Percentiles rank a stretch among this genome's conserved stretches.
Conservation (phyloP, 257 asterid genomes). For the Lantana camara region DNA sequence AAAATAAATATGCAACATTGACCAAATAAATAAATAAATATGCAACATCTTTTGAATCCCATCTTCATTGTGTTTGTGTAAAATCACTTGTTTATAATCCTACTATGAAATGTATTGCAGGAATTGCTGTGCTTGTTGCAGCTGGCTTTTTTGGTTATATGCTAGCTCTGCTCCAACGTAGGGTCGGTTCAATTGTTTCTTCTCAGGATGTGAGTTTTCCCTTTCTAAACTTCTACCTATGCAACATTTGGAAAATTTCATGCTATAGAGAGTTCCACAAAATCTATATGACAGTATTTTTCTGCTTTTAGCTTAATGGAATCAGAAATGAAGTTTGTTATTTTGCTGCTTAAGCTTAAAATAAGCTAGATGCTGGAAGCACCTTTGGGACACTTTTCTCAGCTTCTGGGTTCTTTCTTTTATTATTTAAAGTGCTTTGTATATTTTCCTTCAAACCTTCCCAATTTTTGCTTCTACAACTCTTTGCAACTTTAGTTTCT, state of each 20-base stretch:
- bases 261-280: too few relatives aligned
- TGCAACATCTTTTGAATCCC: background rate
- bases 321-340: background rate
- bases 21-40: too few relatives aligned
- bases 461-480: too few relatives aligned
- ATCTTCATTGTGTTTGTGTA: background rate
- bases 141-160: constrained; percentile 96
- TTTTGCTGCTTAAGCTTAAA: background rate
- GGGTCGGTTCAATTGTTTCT: constrained; percentile 65
- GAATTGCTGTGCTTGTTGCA: constrained; percentile 74
- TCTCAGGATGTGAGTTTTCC: constrained; percentile 64
- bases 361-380: too few relatives aligned
- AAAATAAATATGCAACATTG: constrained; percentile 19
- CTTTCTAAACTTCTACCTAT: background rate
- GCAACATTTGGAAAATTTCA: too few relatives aligned
- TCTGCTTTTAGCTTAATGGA: too few relatives aligned
- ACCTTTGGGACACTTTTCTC: too few relatives aligned
- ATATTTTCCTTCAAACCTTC: too few relatives aligned
- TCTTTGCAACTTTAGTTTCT: too few relatives aligned
- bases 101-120: constrained; percentile 41
- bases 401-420: too few relatives aligned
- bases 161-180: constrained; percentile 82
- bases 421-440: too few relatives aligned
- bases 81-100: background rate
- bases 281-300: too few relatives aligned